Base-by-base conservation (phyloP, 2,329 filamentous ascomycete species). In the Hortaea werneckii region DNA sequence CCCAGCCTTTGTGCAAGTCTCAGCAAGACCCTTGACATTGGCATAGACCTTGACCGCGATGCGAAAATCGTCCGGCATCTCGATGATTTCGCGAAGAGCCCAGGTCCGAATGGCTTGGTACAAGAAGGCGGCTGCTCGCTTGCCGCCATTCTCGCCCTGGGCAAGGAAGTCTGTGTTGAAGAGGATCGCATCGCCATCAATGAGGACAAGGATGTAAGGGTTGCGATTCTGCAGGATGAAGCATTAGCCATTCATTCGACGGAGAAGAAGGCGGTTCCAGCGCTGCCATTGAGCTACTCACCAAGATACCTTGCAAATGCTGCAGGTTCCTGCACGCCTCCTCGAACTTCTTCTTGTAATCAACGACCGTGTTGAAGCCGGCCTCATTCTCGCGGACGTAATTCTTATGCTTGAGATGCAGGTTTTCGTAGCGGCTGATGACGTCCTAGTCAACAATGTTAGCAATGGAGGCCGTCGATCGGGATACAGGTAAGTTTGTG, bases 181-280 rank as follows among this genome's bases (percentile, higher is more conserved):
- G 40, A 74, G 58, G 53, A 81, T 79, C 42, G 74, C 76, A 58
- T 82, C 76, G 13, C 78, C 79, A 49, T 83, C 79, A 13, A 83
- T 66, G 1, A 83, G 64, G 11, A 82, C 73, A 3, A 82, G 65
- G 3, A 77, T 74, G 53, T 80, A 82, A 0, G 77, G 72, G 49
- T 77, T 75, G 28, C 71, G 69, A 26, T 75, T 63, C 61, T 69
- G 29, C 37, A 10, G 41, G n/a, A 30, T 35, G 47, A 35, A 47
- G 46, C 29, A 27, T 8, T 42, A n/a, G 64, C 62, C 45, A 65
- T 50, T 40, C 56, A 51, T n/a, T 49, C 53, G 35, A n/a, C 32
- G n/a, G 32, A 9, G 9, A 35, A 35, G n/a, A n/a, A 4, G 32
- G 2, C 32, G 32, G 9, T 9, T n/a, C 27, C 13, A 8, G 4